Evolutionary conservation across 2,329 filamentous ascomycete genomes (phyloP).

Genomic region (Diplodia seriata): DNA sequence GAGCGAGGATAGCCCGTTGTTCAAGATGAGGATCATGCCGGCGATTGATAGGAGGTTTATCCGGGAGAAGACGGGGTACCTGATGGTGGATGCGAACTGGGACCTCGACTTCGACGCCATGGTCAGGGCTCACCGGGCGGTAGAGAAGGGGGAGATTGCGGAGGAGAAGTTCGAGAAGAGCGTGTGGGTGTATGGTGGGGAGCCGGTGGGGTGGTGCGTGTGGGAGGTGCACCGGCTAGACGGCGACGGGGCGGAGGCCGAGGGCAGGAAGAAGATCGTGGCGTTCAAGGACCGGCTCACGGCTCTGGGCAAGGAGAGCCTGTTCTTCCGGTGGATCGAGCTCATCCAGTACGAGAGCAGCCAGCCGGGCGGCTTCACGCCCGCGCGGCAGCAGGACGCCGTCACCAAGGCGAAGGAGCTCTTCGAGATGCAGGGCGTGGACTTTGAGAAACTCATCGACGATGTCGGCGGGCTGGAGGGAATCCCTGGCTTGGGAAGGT

Average conservation of each 20-base stretch:
- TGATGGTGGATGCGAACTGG: conserved; percentile 85
- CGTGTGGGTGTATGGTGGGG: conserved; percentile 57
- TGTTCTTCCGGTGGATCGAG: conserved; percentile 94
- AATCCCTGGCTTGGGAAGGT: conserved; percentile 56
- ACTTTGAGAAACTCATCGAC: conserved; percentile 82
- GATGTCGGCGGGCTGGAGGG: conserved; percentile 69
- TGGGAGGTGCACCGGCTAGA: conserved; percentile 66
- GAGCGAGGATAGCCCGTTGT: conserved; percentile 60
- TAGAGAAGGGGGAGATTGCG: conserved; percentile 66
- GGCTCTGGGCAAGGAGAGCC: conserved; percentile 79
- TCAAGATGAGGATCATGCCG: conserved; percentile 68
- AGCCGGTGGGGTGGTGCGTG: conserved; percentile 64
- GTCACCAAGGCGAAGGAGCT: conserved; percentile 77
- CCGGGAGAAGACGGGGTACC: conserved; percentile 81
- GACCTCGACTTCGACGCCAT: conserved; percentile 86
- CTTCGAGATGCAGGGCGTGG: conserved; percentile 76
- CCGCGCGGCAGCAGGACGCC: conserved; percentile 73
- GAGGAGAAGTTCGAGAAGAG: conserved; percentile 74
- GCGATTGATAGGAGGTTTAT: conserved; percentile 73
- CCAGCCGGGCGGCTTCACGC: conserved; percentile 77
- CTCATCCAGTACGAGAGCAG: conserved; percentile 87
- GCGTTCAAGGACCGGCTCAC: conserved; percentile 78
- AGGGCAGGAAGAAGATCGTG: conserved; percentile 75
- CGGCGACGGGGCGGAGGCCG: conserved; percentile 62
- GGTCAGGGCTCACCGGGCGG: conserved; percentile 72